phyloP scores from a whole-genome alignment of 345 rosid species.

The Cardamine chenopodiifolia region DNA sequence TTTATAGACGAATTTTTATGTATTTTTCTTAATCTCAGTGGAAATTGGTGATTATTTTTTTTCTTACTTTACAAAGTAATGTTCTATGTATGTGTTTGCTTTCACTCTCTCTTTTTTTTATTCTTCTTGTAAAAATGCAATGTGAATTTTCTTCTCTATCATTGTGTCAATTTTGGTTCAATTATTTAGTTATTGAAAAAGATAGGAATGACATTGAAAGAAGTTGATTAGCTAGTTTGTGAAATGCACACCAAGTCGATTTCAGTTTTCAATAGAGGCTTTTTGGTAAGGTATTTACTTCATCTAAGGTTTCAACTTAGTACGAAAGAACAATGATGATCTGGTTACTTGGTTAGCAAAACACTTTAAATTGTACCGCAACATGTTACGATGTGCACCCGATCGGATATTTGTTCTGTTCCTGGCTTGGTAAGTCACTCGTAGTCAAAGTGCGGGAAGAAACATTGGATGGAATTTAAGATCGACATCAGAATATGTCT shows the following conservation, averaged over 20 bases:
- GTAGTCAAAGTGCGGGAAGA: no score
- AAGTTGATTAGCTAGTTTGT: neutral
- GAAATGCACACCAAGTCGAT: constrained; percentile 1
- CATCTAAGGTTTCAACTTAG: neutral
- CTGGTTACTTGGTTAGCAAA: neutral
- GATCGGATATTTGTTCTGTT: neutral
- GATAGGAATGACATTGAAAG: neutral
- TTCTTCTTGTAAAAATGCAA: constrained; percentile 30
- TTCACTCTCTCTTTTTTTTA: neutral
- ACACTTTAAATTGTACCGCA: neutral
- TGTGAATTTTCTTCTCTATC: constrained; percentile 15
- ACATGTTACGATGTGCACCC: neutral
- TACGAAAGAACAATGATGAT: neutral
- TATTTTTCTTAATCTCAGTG: neutral
- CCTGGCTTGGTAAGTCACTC: no score
- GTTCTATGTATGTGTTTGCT: constrained; percentile 28
- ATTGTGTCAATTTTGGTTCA: constrained; percentile 1
- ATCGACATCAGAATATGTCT: no score
- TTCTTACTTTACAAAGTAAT: neutral
- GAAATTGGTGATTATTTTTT: constrained; percentile 13
- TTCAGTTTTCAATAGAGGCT: neutral
- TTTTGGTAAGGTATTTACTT: neutral
- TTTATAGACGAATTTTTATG: neutral
- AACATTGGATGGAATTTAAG: no score
- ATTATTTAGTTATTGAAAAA: neutral